Evolutionary conservation across 2,329 filamentous ascomycete species (phyloP).

Genomic region (Alternaria hordeiaustralica): DNA sequence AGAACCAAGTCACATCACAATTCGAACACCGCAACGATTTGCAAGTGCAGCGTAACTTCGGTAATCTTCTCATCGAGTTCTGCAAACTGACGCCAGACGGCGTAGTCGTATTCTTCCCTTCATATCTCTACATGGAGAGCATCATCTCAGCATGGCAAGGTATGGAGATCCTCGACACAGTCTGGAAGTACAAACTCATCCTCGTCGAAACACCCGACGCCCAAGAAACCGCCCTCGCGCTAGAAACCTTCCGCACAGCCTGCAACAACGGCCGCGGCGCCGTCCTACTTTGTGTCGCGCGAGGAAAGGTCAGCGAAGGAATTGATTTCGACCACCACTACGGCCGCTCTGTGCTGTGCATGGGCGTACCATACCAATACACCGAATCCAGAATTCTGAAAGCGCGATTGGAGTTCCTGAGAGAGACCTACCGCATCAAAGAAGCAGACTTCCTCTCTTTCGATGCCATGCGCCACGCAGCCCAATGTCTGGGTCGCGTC

Average conservation of each 20-base stretch:
- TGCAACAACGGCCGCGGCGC: conserved; percentile 97
- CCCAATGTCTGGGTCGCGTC: conserved; percentile 93
- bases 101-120: conserved; percentile 99
- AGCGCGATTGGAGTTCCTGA: conserved; percentile 91
- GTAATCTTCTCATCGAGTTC: conserved; percentile 91
- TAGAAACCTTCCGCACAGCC: conserved; percentile 96
- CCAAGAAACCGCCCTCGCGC: conserved; percentile 91
- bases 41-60: conserved; percentile 96
- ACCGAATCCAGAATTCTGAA: conserved; percentile 97
- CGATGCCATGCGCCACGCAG: conserved; percentile 98
- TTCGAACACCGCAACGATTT: conserved; percentile 97
- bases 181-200: conserved; percentile 99
- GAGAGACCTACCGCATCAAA: conserved; percentile 94
- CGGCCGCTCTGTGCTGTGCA: conserved; percentile 91
- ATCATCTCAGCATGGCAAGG: conserved; percentile 99
- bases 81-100: conserved; percentile 95
- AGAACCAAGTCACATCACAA: conserved; percentile 88
- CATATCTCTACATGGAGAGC: conserved; percentile 98
- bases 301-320: conserved; percentile 95
- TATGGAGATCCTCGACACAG: conserved; percentile 95
- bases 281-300: conserved; percentile 90
- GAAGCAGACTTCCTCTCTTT: conserved; percentile 98
- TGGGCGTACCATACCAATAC: conserved; percentile 98
- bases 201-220: conserved; percentile 97
- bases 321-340: conserved; percentile 99